Percentiles rank a stretch among this genome's conserved stretches.
Conservation (phyloP, 2,329 filamentous ascomycete genomes). For the Colletotrichum brevisporum region DNA sequence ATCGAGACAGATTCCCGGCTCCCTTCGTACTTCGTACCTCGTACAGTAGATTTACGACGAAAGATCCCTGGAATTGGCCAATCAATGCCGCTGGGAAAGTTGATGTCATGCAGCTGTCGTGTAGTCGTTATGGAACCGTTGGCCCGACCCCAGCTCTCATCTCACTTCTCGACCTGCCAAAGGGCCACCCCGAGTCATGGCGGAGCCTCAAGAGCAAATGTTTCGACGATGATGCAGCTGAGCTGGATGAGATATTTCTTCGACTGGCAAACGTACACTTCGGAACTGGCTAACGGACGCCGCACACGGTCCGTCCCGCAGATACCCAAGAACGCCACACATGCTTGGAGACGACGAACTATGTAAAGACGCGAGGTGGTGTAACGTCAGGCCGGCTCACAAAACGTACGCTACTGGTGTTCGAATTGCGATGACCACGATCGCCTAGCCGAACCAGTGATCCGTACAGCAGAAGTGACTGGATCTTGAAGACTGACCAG, state of each 20-base stretch:
- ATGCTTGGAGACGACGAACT: not conserved
- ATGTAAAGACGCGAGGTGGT: not conserved
- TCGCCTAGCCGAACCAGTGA: not conserved
- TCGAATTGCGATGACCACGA: not conserved
- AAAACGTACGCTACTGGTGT: not conserved
- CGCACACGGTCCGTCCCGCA: not conserved
- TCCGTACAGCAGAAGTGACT: too few relatives aligned
- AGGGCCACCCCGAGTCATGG: too few relatives aligned
- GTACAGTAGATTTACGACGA: conserved; percentile 12
- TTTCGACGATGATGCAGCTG: too few relatives aligned
- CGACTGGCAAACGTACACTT: not conserved
- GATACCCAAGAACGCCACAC: not conserved
- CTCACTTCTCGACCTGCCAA: not conserved
- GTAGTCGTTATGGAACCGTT: conserved; percentile 1
- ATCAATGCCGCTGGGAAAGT: not conserved
- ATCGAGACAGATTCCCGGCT: not conserved
- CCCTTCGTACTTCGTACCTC: conserved; percentile 11
- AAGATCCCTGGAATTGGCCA: not conserved
- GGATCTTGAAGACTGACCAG: too few relatives aligned
- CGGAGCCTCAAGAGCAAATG: too few relatives aligned
- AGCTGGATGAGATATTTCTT: too few relatives aligned
- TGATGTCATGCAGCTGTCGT: conserved; percentile 9
- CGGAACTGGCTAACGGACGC: conserved; percentile 1
- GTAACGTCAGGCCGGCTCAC: not conserved
- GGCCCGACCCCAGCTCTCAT: conserved; percentile 3